Evolutionary conservation across 2,329 filamentous ascomycete species (phyloP).

Genomic region (Metarhizium anisopliae): DNA sequence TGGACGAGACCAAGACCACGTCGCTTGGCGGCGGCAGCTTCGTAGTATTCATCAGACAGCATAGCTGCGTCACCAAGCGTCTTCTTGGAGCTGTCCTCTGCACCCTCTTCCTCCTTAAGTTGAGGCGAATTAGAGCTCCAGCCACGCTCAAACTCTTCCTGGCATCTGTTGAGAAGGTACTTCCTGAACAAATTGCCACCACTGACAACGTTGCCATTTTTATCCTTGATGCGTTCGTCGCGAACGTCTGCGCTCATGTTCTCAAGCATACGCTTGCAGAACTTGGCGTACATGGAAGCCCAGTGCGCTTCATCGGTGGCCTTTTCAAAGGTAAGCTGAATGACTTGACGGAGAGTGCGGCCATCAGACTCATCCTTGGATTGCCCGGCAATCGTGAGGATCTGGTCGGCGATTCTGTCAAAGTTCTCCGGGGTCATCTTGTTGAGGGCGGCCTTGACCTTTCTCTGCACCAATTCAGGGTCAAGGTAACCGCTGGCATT

Average conservation of each 20-base stretch:
- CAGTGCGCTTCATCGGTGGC: constrained; percentile 97
- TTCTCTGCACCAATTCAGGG: constrained; percentile 90
- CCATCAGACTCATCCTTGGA: constrained; percentile 94
- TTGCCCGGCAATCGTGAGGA: constrained; percentile 83
- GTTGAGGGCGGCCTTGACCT: constrained; percentile 97
- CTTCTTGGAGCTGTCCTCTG: constrained; percentile 31
- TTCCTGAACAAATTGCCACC: constrained; percentile 96
- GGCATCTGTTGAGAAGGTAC: constrained; percentile 95
- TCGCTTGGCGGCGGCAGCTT: constrained; percentile 87
- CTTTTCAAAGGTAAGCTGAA: constrained; percentile 98
- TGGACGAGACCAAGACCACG: constrained; percentile 95
- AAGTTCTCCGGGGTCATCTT: constrained; percentile 99
- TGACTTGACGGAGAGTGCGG: constrained; percentile 90
- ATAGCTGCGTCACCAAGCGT: constrained; percentile 65
- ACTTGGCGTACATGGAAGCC: constrained; percentile 98
- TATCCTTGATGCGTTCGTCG: constrained; percentile 91
- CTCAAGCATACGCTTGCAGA: constrained; percentile 94
- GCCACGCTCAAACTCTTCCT: constrained; percentile 96
- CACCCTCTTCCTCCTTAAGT: constrained; percentile 65
- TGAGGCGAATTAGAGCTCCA: constrained; percentile 84
- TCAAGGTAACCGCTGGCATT: constrained; percentile 51
- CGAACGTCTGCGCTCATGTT: constrained; percentile 92
- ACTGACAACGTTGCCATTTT: constrained; percentile 76
- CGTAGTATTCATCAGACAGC: constrained; percentile 94
- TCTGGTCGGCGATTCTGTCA: constrained; percentile 88